These are phyloP conservation scores for Diplocarpon rosae DNA, from an alignment of 2,329 filamentous ascomycete genomes.

Conservation along the genomic window DNA sequence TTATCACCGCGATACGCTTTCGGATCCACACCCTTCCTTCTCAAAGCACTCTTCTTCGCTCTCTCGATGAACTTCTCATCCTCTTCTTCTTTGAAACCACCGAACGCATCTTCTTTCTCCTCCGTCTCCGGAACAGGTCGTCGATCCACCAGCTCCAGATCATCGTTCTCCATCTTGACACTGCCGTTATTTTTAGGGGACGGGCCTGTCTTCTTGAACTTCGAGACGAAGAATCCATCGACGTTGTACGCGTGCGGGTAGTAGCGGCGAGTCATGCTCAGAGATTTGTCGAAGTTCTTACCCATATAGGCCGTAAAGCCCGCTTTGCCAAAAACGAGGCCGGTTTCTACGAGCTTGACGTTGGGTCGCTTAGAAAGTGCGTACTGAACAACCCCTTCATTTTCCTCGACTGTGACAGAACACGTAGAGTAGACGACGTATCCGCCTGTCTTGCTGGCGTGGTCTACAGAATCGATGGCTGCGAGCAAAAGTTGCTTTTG, in stretches of 20 bases:
- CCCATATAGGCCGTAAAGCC: constrained; percentile 86
- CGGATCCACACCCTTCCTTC: constrained; percentile 64
- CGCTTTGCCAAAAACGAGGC: constrained; percentile 79
- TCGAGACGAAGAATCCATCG: constrained; percentile 96
- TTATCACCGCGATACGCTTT: constrained; percentile 37
- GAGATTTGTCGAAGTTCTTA: constrained; percentile 78
- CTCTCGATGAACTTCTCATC: constrained; percentile 62
- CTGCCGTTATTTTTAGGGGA: constrained; percentile 43
- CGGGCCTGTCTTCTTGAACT: constrained; percentile 85
- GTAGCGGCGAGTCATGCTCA: constrained; percentile 75
- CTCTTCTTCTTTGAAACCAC: constrained; percentile 63
- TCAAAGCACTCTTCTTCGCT: constrained; percentile 62
- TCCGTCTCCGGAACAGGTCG: constrained; percentile 39
- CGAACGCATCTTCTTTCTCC: constrained; percentile 46
- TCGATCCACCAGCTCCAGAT: constrained; percentile 50
- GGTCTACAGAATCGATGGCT: constrained; percentile 91
- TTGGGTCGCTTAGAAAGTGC: constrained; percentile 86
- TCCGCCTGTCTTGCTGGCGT: constrained; percentile 82
- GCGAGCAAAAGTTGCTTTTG: constrained; percentile 90
- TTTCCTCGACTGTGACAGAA: constrained; percentile 87
- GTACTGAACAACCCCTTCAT: constrained; percentile 89
- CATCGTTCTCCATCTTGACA: constrained; percentile 20
- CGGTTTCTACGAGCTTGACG: constrained; percentile 84
- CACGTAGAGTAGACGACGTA: constrained; percentile 97
- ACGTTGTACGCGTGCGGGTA: constrained; percentile 92